Evolutionary conservation across 371 early-diverging fungal genomes (phyloP).

Genomic region (Rhizopus stolonifer): DNA sequence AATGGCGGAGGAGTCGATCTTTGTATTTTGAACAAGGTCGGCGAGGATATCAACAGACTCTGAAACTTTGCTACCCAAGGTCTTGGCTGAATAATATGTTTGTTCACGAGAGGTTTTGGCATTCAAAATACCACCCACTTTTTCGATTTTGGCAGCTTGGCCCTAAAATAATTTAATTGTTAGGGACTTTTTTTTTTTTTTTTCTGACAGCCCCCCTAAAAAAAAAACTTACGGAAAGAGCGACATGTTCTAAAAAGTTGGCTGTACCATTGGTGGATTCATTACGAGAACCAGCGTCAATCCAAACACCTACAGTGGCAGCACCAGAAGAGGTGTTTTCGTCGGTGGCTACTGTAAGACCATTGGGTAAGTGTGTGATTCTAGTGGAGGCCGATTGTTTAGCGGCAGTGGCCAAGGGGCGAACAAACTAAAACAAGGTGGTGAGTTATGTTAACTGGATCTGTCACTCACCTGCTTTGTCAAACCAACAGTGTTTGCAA

Average conservation of each 20-base stretch:
- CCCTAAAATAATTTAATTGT: slow-evolving; percentile 74
- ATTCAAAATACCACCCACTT: slow-evolving; percentile 96
- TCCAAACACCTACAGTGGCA: slow-evolving; percentile 98
- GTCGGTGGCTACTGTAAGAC: slow-evolving; percentile 95
- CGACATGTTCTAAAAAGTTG: slow-evolving; percentile 98
- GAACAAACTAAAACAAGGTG: slow-evolving; percentile 59
- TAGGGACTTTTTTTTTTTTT: not conserved
- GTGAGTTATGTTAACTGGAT: no score
- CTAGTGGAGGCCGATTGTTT: slow-evolving; percentile 62
- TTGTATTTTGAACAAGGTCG: slow-evolving; percentile 93
- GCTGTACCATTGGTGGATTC: slow-evolving; percentile 95
- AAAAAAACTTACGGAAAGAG: slow-evolving; percentile 95
- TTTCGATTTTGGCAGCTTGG: slow-evolving; percentile 74
- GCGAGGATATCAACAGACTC: slow-evolving; percentile 89
- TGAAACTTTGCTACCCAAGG: slow-evolving; percentile 84
- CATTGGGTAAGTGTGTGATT: slow-evolving; percentile 88
- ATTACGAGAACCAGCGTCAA: slow-evolving; percentile 94
- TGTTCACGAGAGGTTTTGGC: slow-evolving; percentile 98
- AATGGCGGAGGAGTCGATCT: slow-evolving; percentile 80
- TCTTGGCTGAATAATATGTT: slow-evolving; percentile 96
- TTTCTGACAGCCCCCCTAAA: no score
- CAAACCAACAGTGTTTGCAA: no score
- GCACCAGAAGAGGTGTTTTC: slow-evolving; percentile 89
- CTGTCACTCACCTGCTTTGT: no score
- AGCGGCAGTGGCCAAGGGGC: slow-evolving; percentile 57